Conservation (phyloP, 2,329 filamentous ascomycete species). For the Arthroderma sp. region DNA sequence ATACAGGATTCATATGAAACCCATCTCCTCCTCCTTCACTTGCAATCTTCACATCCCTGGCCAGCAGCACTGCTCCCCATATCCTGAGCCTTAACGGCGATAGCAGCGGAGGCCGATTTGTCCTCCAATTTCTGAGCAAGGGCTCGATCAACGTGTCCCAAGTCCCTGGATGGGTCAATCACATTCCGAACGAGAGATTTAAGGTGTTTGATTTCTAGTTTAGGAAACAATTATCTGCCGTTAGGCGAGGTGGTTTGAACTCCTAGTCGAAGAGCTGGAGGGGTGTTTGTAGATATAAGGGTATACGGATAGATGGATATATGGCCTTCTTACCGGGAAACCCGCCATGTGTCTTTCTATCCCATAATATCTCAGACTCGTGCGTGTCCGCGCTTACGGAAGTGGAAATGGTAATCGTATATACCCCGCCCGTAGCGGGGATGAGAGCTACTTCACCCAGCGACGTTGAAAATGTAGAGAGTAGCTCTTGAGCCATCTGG, state of each 20-base stretch:
- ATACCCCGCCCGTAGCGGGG: slow-evolving; percentile 72
- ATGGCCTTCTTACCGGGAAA: slow-evolving; percentile 52
- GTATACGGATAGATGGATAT: background rate
- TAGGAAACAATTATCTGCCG: no score
- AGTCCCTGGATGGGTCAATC: slow-evolving; percentile 60
- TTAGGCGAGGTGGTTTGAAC: no score
- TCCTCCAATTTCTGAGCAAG: slow-evolving; percentile 13
- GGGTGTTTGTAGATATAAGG: background rate
- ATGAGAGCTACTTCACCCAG: slow-evolving; percentile 81
- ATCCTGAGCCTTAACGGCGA: background rate
- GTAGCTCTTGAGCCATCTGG: slow-evolving; percentile 84
- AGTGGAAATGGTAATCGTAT: slow-evolving; percentile 54
- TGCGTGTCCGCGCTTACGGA: slow-evolving; percentile 16
- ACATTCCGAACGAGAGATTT: slow-evolving; percentile 74
- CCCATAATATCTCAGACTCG: slow-evolving; percentile 58
- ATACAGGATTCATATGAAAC: no score
- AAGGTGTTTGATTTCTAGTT: slow-evolving; percentile 66
- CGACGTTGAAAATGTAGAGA: slow-evolving; percentile 75
- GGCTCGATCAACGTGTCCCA: slow-evolving; percentile 66
- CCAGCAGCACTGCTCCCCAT: background rate
- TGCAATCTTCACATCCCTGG: slow-evolving; percentile 2
- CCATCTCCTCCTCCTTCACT: background rate
- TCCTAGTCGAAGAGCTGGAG: background rate
- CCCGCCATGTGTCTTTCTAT: slow-evolving; percentile 71
- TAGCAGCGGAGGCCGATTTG: background rate